Evolutionary conservation across 306 rosid genomes (phyloP), one percentile per base, ranked within the genome.

Genomic region (Arachis hypogaea): DNA sequence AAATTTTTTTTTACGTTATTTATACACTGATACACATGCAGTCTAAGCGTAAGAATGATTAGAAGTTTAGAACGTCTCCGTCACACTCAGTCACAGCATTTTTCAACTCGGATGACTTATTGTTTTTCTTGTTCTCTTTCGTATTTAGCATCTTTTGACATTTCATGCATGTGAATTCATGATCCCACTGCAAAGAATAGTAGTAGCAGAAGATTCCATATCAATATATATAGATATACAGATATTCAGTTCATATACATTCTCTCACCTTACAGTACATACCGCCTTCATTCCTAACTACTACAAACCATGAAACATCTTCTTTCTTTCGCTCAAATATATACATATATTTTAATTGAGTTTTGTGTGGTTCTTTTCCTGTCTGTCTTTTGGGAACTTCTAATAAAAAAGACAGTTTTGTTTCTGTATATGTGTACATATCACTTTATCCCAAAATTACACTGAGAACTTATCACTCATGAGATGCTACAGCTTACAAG

Each of bases 281-380:
- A 7, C 12, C 0, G 10, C 8, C 3, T 66, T 66, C 36, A 0
- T 68, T 68, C 50, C 50, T 5, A 38, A 38, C 73, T 52, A 38
- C 62, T 52, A 68, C 62, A 68, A 38, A 68, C 51, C 47, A 68
- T 41, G 9, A 69, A 69, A 43, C 52, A 69, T 41, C 74, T 69
- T 41, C 42, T 55, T 69, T 56, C 42, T 6, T 43, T 69, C 11
- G 41, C 52, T 3, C n/a, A 46, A 7, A 10, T 46, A 68, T 60
- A 28, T 38, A 63, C 60, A 36, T 62, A 29, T 60, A 41, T 6
- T 66, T 76, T 63, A 33, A 33, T 33, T 33, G 38, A 33, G 4
- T 33, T 11, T 58, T 49, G 30, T 43, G 40, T n/a, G 3, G 16
- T 16, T 43, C 16, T 9, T 9, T 60, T 60, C 41, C 47, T 60